phyloP scores from a whole-genome alignment of 345 rosid species.

The Lumnitzera racemosa region DNA sequence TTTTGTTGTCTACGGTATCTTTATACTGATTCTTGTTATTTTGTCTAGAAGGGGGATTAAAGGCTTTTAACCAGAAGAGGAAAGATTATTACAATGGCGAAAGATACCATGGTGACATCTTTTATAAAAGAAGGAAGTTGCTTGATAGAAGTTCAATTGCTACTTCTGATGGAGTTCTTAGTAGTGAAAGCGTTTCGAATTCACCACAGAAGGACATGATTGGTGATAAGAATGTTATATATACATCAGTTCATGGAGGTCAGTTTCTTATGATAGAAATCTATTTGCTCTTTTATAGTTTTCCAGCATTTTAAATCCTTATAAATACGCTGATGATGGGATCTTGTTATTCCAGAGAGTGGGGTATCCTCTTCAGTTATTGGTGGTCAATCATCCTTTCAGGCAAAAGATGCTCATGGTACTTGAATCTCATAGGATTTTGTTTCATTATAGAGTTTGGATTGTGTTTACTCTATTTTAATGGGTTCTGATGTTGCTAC shows the following conservation, averaged over 20 bases:
- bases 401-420: constrained; percentile 66
- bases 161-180: constrained; percentile 68
- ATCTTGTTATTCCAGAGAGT: constrained; percentile 28
- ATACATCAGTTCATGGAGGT: constrained; percentile 35
- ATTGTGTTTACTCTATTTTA: constrained; percentile 7
- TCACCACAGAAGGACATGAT: constrained; percentile 43
- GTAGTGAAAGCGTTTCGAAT: constrained; percentile 82
- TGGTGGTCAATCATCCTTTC: constrained; percentile 37
- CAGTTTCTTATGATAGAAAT: constrained; percentile 8
- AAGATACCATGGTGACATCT: constrained; percentile 29
- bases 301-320: constrained; percentile 1
- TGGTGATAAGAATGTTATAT: constrained; percentile 24
- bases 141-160: constrained; percentile 37
- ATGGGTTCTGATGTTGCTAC: constrained; percentile 16
- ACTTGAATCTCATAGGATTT: constrained; percentile 18
- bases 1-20: not conserved
- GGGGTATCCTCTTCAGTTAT: constrained; percentile 31
- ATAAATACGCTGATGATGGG: constrained; percentile 15
- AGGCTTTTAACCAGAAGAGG: constrained; percentile 52
- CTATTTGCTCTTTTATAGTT: constrained; percentile 6
- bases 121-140: constrained; percentile 62
- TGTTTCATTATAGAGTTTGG: constrained; percentile 4
- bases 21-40: constrained; percentile 6
- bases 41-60: constrained; percentile 44
- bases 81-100: constrained; percentile 37